Evolutionary conservation across 1,139 yeast genomes (phyloP), one percentile per base, ranked within the genome.

Genomic region (Debaryomycetaceae sp.): DNA sequence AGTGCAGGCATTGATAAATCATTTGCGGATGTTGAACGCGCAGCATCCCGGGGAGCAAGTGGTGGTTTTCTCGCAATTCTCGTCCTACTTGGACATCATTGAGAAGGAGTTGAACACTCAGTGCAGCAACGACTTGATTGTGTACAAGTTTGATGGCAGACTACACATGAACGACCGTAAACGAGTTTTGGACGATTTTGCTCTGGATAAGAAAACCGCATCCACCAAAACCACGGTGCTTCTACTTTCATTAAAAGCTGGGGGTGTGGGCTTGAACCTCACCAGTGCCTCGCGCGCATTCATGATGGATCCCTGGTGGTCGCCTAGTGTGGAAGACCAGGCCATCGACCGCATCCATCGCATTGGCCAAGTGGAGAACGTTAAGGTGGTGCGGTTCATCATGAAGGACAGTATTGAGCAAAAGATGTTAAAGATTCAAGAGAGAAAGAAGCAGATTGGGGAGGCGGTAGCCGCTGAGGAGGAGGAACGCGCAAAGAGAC

Each of bases 301-400:
- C 47, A 70, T 91, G 75, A 83, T 91, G 89, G 97, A 91, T 48
- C 97, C 97, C 0, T 91, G 96, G 94, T 91, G 97, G 97, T 83
- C 93, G 16, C 95, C 86, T 27, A 86, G 95, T 35, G 78, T 85
- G 25, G 97, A 91, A 49, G 86, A 85, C 27, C 97, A 91, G 55
- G 97, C 97, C 0, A 86, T 91, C 42, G 97, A 91, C 56, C 73
- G 97, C 47, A 74, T 91, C 17, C 97, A 91, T 50, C 70, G 97
- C 42, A 83, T 91, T 53, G 97, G 97, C 0, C 97, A 91, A 51
- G 63, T 62, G 11, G 74, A 69, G 22, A 70, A 71, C 23, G 97
- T 91, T 14, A 76, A 74, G 39, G 91, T 91, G 12, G 65, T 76
- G 2, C 59, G 97, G 38, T 88, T 89, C 46, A 85, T 91, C 27